Conservation (phyloP, 805 yeast genomes). For the Sporopachydermia quercuum region DNA sequence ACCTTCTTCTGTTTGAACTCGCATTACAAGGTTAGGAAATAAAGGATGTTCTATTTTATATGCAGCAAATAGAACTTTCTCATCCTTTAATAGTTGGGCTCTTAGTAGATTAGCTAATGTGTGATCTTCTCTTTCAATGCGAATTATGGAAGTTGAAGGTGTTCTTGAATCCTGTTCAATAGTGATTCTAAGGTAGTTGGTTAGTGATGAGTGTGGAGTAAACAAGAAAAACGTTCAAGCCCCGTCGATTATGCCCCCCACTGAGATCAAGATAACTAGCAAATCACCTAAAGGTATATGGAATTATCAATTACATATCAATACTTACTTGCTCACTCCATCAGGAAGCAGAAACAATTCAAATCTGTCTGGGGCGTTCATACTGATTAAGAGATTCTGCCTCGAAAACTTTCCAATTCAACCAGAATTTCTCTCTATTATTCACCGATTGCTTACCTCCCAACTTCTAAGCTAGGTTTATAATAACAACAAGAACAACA, state of each 20-base stretch:
- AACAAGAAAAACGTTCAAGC: not conserved
- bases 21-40: conserved; percentile 86
- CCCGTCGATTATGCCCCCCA: not conserved
- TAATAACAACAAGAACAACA: too few species aligned
- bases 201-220: too few species aligned
- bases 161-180: conserved; percentile 89
- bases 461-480: too few species aligned
- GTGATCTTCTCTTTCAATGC: conserved; percentile 95
- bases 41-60: conserved; percentile 97
- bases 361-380: conserved; percentile 99
- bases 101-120: conserved; percentile 85
- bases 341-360: conserved; percentile 95
- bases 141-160: conserved; percentile 85
- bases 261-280: not conserved
- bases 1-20: conserved; percentile 93
- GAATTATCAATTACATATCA: too few species aligned
- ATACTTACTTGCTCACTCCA: conserved; percentile 77
- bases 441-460: too few species aligned
- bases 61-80: conserved; percentile 88
- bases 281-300: conserved; percentile 1
- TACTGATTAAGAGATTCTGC: too few species aligned
- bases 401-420: too few species aligned
- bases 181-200: conserved; percentile 36
- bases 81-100: conserved; percentile 74
- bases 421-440: too few species aligned